phyloP scores from a whole-genome alignment of 2,329 filamentous ascomycete genomes.

The Podosphaera xanthii region DNA sequence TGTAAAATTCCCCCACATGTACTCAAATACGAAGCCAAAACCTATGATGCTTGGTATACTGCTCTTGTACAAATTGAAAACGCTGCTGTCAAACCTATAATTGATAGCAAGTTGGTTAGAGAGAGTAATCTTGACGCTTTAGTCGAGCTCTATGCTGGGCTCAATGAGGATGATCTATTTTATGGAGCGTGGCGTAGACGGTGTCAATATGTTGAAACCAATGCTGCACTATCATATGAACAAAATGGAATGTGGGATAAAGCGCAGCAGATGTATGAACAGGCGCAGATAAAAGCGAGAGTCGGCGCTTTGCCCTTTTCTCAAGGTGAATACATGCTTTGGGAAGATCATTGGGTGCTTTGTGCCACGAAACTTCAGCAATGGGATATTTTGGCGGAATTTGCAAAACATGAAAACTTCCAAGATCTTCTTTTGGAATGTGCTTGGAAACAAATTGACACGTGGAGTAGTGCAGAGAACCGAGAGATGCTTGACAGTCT shows the following conservation, averaged over 20 bases:
- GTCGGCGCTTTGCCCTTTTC: conserved; percentile 94
- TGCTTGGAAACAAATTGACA: conserved; percentile 85
- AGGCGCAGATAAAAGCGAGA: conserved; percentile 86
- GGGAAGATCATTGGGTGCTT: conserved; percentile 97
- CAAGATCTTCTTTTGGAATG: conserved; percentile 90
- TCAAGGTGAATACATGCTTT: conserved; percentile 92
- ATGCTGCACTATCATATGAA: conserved; percentile 89
- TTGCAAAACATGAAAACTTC: conserved; percentile 96
- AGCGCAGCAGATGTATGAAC: conserved; percentile 89
- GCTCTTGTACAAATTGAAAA: conserved; percentile 78
- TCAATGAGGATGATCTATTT: conserved; percentile 92
- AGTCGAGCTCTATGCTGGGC: conserved; percentile 71
- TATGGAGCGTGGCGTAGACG: conserved; percentile 91
- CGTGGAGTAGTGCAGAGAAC: conserved; percentile 72
- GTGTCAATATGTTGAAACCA: conserved; percentile 93
- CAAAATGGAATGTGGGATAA: conserved; percentile 99
- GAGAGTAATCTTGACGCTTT: conserved; percentile 93
- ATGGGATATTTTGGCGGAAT: conserved; percentile 94
- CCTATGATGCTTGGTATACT: conserved; percentile 96
- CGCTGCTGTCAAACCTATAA: conserved; percentile 51
- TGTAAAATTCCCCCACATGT: conserved; percentile 91
- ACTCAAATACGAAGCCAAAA: conserved; percentile 82
- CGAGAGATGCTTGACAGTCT: conserved; percentile 77
- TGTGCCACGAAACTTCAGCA: conserved; percentile 97
- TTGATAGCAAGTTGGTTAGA: conserved; percentile 62